phyloP scores from a whole-genome alignment of 768 basidiomycete genomes.

The Collybia mongolica region DNA sequence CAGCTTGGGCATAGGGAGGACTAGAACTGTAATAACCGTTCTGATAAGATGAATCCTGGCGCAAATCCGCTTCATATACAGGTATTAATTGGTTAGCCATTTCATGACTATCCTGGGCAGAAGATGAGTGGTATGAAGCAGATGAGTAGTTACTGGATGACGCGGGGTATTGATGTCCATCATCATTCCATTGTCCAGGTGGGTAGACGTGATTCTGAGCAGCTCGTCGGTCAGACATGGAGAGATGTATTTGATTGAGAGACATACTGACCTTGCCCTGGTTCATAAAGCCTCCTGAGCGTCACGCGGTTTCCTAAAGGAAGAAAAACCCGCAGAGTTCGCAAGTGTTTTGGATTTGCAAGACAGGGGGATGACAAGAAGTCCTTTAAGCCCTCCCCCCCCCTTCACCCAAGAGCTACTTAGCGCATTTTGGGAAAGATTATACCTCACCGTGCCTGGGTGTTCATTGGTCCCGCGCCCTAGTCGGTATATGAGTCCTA shows the following conservation, averaged over 20 bases:
- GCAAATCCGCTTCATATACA: conserved; percentile 9
- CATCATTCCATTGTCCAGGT: conserved; percentile 32
- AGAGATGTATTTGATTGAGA: conserved; percentile 9
- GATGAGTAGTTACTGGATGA: conserved; percentile 22
- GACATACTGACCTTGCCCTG: conserved; percentile 15
- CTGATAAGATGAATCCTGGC: conserved; percentile 10
- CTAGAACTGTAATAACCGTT: conserved; percentile 19
- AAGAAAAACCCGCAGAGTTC: conserved; percentile 24
- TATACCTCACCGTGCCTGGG: conserved; percentile 17
- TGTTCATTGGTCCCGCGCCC: conserved; percentile 10
- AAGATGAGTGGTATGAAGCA: conserved; percentile 19
- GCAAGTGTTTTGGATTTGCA: conserved; percentile 22
- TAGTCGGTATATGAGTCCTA: conserved; percentile 10
- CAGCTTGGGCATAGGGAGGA: conserved; percentile 18
- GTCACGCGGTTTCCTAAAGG: conserved; percentile 21
- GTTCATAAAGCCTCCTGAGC: conserved; percentile 25
- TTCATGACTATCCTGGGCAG: conserved; percentile 14
- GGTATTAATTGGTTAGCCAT: conserved; percentile 22
- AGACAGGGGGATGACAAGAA: conserved; percentile 16
- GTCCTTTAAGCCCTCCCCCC: conserved; percentile 8
- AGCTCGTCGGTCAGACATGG: conserved; percentile 29
- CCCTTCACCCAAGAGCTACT: conserved; percentile 10
- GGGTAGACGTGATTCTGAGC: conserved; percentile 30
- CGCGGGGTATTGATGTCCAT: conserved; percentile 28
- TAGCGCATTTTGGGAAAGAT: conserved; percentile 24